phyloP scores from a whole-genome alignment of 306 rosid genomes.

The Vachellia collinsii region DNA sequence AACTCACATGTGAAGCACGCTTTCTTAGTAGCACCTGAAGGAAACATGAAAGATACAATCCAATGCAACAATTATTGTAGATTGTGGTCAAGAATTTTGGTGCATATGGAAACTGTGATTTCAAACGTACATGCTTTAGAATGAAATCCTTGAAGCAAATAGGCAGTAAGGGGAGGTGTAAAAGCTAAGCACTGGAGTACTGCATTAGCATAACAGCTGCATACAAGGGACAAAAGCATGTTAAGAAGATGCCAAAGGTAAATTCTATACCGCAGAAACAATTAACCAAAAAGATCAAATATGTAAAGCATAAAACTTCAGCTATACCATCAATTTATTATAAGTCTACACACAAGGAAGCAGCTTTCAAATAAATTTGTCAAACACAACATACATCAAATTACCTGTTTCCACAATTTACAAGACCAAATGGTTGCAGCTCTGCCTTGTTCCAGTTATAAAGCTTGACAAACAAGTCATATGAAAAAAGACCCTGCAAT shows the following conservation, averaged over 20 bases:
- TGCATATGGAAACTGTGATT: constrained; percentile 21
- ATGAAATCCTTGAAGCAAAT: constrained; percentile 89
- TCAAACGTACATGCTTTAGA: constrained; percentile 75
- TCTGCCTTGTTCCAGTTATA: constrained; percentile 76
- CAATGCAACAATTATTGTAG: constrained; percentile 26
- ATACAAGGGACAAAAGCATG: constrained; percentile 21
- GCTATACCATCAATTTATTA: constrained; percentile 22
- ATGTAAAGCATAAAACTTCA: constrained; percentile 9
- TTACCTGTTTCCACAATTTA: constrained; percentile 96
- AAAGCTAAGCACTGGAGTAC: constrained; percentile 94
- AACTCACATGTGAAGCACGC: constrained; percentile 92
- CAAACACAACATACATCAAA: constrained; percentile 17
- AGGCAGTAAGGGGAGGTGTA: constrained; percentile 92
- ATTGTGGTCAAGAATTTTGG: constrained; percentile 12
- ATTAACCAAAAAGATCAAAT: constrained; percentile 4
- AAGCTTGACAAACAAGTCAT: constrained; percentile 80
- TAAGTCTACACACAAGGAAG: constrained; percentile 24
- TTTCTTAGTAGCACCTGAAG: constrained; percentile 71
- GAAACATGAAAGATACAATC: constrained; percentile 33
- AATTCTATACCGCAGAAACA: constrained; percentile 7
- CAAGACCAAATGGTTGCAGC: constrained; percentile 78
- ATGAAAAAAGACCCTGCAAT: constrained; percentile 75
- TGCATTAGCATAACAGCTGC: constrained; percentile 95
- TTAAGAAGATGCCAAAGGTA: background rate
- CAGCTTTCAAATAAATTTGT: constrained; percentile 8